Conservation (phyloP, 2,329 filamentous ascomycete species). For the Rachicladosporium sp. region DNA sequence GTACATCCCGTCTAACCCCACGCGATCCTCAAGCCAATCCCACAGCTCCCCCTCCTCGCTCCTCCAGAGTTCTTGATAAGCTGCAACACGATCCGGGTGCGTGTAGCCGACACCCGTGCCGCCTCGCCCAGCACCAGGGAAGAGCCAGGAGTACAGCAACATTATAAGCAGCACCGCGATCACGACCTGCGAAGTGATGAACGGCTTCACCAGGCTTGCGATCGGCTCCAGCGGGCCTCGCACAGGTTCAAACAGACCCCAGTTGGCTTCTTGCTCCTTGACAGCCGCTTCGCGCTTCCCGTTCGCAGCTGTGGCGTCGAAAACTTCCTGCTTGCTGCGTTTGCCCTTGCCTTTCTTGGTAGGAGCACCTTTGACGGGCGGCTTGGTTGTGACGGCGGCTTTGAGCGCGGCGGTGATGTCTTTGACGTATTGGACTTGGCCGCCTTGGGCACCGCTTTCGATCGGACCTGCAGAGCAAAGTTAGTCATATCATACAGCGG, state of each 20-base stretch:
- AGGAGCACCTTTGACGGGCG: slow-evolving; percentile 37
- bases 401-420: slow-evolving; percentile 66
- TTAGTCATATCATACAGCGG: slow-evolving; percentile 9
- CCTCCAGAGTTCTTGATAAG: slow-evolving; percentile 89
- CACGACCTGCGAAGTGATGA: slow-evolving; percentile 66
- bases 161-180: slow-evolving; percentile 63
- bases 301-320: slow-evolving; percentile 33
- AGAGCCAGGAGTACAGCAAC: slow-evolving; percentile 58
- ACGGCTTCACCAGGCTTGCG: slow-evolving; percentile 53
- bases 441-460: slow-evolving; percentile 87
- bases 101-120: slow-evolving; percentile 24
- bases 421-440: slow-evolving; percentile 71
- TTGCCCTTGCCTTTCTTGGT: slow-evolving; percentile 33
- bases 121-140: slow-evolving; percentile 18
- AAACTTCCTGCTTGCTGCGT: slow-evolving; percentile 39
- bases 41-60: slow-evolving; percentile 79
- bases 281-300: slow-evolving; percentile 21
- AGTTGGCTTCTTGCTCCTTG: slow-evolving; percentile 35
- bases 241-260: slow-evolving; percentile 71
- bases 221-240: slow-evolving; percentile 58
- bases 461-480: slow-evolving; percentile 56
- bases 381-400: slow-evolving; percentile 58
- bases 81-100: slow-evolving; percentile 53
- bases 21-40: slow-evolving; percentile 84
- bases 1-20: slow-evolving; percentile 51